Evolutionary conservation across 306 rosid species (phyloP).

Genomic region (Styphnolobium japonicum): DNA sequence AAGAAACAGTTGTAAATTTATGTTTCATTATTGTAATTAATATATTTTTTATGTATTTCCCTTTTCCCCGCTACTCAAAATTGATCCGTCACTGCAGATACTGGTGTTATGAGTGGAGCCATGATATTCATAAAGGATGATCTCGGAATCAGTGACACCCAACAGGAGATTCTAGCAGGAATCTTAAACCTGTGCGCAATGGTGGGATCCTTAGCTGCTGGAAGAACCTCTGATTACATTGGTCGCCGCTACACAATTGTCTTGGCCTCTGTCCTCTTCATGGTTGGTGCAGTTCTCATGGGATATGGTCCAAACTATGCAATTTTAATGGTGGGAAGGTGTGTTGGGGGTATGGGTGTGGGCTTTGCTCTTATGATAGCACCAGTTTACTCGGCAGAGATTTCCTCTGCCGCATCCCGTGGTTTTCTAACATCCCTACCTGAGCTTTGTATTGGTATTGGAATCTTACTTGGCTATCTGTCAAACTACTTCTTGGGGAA

Average conservation of each 20-base stretch:
- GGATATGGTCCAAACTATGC: slow-evolving; percentile 75
- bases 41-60: too few relatives aligned
- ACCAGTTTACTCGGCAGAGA: slow-evolving; percentile 87
- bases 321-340: slow-evolving; percentile 59
- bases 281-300: slow-evolving; percentile 71
- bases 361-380: slow-evolving; percentile 83
- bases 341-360: slow-evolving; percentile 74
- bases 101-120: slow-evolving; percentile 97
- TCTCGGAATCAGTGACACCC: slow-evolving; percentile 56
- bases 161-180: slow-evolving; percentile 75
- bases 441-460: slow-evolving; percentile 69
- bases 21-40: too few relatives aligned
- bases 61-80: too few relatives aligned
- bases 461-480: slow-evolving; percentile 70
- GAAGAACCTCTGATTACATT: slow-evolving; percentile 72
- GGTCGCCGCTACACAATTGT: slow-evolving; percentile 84
- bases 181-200: slow-evolving; percentile 74
- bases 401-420: slow-evolving; percentile 59
- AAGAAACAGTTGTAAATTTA: too few relatives aligned
- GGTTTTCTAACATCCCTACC: slow-evolving; percentile 76
- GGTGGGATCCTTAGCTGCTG: slow-evolving; percentile 58
- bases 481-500: slow-evolving; percentile 59
- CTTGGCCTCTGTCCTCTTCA: slow-evolving; percentile 54
- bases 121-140: slow-evolving; percentile 84
- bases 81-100: slow-evolving; percentile 64